A percentile compares a stretch with the other conserved stretches of the same genome.
These are phyloP conservation scores for Phytophthora brassicae DNA, from an alignment of 352 stramenopile species.

Conservation along the genomic window DNA sequence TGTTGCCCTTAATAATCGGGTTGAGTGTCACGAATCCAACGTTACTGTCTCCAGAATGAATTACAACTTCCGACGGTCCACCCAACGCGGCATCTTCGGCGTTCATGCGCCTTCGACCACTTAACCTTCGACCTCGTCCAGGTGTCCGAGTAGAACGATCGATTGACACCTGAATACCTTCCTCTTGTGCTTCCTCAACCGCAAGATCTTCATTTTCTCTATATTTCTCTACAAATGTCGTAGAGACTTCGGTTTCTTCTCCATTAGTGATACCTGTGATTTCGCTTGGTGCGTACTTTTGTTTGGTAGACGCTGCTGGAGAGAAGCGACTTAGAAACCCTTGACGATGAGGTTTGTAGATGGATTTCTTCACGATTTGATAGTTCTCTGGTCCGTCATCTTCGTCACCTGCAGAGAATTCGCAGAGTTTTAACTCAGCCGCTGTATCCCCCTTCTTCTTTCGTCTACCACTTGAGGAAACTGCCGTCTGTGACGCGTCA, in stretches of 20 bases:
- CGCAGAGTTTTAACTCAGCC: conserved; percentile 27
- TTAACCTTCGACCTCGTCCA: background rate
- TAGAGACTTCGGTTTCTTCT: conserved; percentile 17
- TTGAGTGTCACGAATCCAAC: conserved; percentile 70
- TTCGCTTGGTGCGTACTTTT: conserved; percentile 22
- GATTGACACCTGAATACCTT: conserved; percentile 58
- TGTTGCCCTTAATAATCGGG: conserved; percentile 43
- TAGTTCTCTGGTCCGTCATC: conserved; percentile 25
- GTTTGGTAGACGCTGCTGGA: conserved; percentile 14
- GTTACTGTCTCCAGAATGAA: conserved; percentile 73
- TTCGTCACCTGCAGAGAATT: conserved; percentile 24
- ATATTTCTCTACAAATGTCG: background rate
- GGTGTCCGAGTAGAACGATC: conserved; percentile 10
- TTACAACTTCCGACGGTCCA: conserved; percentile 58
- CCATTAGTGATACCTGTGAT: conserved; percentile 24
- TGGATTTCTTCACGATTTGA: conserved; percentile 65
- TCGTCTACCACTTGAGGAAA: too few relatives aligned
- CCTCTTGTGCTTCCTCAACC: conserved; percentile 54
- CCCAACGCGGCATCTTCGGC: conserved; percentile 32
- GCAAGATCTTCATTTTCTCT: conserved; percentile 17
- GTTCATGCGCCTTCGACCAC: conserved; percentile 15
- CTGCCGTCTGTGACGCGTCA: background rate
- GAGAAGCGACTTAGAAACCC: conserved; percentile 33
- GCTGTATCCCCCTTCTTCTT: too few relatives aligned
- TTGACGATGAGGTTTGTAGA: conserved; percentile 58